Percentiles rank a stretch among this genome's conserved stretches.
Evolutionary conservation across 371 early-diverging fungal genomes (phyloP).

Genomic region (Homolaphlyctis polyrhiza): DNA sequence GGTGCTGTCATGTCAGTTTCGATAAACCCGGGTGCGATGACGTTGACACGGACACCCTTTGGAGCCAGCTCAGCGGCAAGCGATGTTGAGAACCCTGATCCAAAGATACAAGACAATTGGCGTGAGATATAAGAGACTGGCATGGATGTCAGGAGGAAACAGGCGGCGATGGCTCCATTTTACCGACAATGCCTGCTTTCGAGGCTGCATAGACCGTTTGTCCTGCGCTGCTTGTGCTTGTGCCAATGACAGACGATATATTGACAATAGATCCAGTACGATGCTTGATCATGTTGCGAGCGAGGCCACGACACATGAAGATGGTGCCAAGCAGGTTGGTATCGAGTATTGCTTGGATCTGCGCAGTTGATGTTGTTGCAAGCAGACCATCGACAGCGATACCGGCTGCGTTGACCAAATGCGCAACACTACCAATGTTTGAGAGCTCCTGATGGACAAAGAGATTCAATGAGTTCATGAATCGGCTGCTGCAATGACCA

Average conservation of each 20-base stretch:
- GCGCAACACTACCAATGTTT: slow-evolving; percentile 8
- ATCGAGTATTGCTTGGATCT: slow-evolving; percentile 51
- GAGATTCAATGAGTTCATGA: background rate
- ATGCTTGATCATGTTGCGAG: slow-evolving; percentile 52
- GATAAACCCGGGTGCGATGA: slow-evolving; percentile 85
- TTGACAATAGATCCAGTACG: slow-evolving; percentile 72
- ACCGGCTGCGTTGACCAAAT: slow-evolving; percentile 63
- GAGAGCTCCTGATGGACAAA: background rate
- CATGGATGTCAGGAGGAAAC: background rate
- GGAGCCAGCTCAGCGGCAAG: slow-evolving; percentile 78
- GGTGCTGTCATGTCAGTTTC: slow-evolving; percentile 76
- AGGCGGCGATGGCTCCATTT: background rate
- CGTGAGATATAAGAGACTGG: background rate
- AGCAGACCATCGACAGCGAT: slow-evolving; percentile 30
- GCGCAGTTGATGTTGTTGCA: slow-evolving; percentile 38
- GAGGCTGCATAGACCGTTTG: slow-evolving; percentile 77
- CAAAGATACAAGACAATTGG: background rate
- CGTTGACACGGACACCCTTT: slow-evolving; percentile 69
- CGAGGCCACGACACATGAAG: slow-evolving; percentile 50
- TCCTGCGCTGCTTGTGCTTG: slow-evolving; percentile 65
- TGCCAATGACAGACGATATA: slow-evolving; percentile 73
- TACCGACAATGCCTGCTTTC: slow-evolving; percentile 81
- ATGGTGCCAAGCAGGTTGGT: slow-evolving; percentile 75
- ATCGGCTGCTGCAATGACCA: background rate
- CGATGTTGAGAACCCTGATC: slow-evolving; percentile 66